Percentiles rank a stretch among this genome's conserved stretches.
Evolutionary conservation across 805 yeast species (phyloP).

Genomic region (Candida arabinofermentans): DNA sequence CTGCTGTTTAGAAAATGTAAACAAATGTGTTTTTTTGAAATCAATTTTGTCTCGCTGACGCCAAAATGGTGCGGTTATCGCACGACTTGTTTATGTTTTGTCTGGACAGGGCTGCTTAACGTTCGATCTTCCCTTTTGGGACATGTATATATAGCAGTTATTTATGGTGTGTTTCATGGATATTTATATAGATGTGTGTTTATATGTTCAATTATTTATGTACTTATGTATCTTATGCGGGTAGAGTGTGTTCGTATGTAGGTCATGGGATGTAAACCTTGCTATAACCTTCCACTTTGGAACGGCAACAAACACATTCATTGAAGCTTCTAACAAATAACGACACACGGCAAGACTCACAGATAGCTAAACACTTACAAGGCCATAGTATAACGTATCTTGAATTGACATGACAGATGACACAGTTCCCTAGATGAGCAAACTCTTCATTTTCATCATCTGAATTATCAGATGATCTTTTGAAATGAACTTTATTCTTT

Average conservation of each 20-base stretch:
- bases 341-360: conserved; percentile 77
- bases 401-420: conserved; percentile 71
- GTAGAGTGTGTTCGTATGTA: neutral
- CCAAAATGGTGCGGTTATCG: conserved; percentile 12
- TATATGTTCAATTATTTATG: neutral
- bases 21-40: too few relatives aligned
- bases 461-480: neutral
- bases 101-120: conserved; percentile 11
- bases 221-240: neutral
- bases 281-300: conserved; percentile 64
- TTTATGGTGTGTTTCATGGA: too few relatives aligned
- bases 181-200: neutral
- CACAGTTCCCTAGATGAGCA: conserved; percentile 51
- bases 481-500: neutral
- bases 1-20: conserved; percentile 16
- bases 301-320: conserved; percentile 83
- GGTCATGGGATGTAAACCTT: conserved; percentile 52
- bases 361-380: conserved; percentile 82
- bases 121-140: neutral
- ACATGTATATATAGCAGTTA: neutral
- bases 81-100: conserved; percentile 13
- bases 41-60: conserved; percentile 10
- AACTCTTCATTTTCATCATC: conserved; percentile 21
- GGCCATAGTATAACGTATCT: conserved; percentile 90
- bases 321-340: conserved; percentile 68